These are phyloP conservation scores for Backusella luteola DNA, from an alignment of 192 early-diverging fungal species.

Conservation along the genomic window DNA sequence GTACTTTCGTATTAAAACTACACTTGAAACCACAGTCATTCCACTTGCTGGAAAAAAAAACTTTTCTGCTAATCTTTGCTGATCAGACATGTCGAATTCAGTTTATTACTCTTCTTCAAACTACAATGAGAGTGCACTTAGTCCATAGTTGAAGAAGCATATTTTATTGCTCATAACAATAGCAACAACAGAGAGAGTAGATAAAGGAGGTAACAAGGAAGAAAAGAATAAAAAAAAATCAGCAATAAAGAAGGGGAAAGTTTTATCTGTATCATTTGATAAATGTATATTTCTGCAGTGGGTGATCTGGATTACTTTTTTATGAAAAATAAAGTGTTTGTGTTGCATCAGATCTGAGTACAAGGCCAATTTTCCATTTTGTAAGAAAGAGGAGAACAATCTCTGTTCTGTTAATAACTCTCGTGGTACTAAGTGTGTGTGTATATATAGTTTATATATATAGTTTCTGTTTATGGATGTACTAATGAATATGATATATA, in stretches of 20 bases:
- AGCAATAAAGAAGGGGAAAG: background rate
- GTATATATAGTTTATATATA: too few relatives aligned
- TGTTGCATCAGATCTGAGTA: background rate
- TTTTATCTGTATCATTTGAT: background rate
- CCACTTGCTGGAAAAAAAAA: too few relatives aligned
- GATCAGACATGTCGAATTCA: background rate
- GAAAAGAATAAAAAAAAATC: background rate
- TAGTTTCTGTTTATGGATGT: background rate
- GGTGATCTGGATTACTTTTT: background rate
- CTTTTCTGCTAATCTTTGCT: too few relatives aligned
- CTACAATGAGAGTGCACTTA: too few relatives aligned
- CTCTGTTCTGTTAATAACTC: background rate
- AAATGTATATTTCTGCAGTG: background rate
- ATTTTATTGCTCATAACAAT: background rate
- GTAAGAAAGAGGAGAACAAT: background rate
- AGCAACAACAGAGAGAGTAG: background rate
- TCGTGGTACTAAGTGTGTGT: too few relatives aligned
- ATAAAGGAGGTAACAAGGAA: background rate
- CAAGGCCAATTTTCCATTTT: background rate
- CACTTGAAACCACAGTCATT: too few relatives aligned
- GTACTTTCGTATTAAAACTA: too few relatives aligned
- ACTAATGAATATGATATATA: background rate
- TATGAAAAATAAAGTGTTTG: background rate
- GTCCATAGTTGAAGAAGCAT: background rate
- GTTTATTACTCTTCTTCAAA: background rate